Evolutionary conservation across 2,329 filamentous ascomycete genomes (phyloP), one percentile per base, ranked within the genome.

Genomic region (Diaporthe vaccinii): DNA sequence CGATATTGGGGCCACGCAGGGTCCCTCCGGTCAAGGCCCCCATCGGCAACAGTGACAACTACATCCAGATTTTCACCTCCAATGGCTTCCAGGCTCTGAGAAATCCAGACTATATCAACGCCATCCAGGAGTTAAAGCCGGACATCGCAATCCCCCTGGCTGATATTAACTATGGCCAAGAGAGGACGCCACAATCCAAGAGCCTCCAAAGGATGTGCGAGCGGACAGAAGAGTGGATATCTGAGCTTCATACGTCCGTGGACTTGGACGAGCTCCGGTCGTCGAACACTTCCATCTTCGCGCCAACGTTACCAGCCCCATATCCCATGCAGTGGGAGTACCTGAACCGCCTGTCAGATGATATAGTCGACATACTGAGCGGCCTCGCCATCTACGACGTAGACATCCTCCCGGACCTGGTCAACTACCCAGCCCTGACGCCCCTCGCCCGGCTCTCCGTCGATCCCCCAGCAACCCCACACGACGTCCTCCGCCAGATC

Each of bases 161-260:
- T 7, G 97, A 99, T 83, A 89, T 96, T 65, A 85, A 84, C 51
- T 81, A 83, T 65, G 74, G 81, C 1, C 14, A 78, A 85, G 79
- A 79, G 85, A 86, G 72, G 78, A 86, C 83, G 5, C 89, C 93
- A 0, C 90, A 92, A 3, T 85, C 89, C 14, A 98, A 97, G 84
- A 90, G 96, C 61, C 90, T 93, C 62, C 88, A 91, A 49, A 95
- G 94, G 80, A 98, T 98, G 92, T 93, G 92, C 34, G 95, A 97
- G 80, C 89, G 96, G 74, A 98, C 95, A 0, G 93, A 97, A 81
- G 89, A 90, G 51, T 98, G 95, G 95, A 87, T 96, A 25, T 89
- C 91, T 34, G 90, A 93, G 77, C 91, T 95, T 69, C 86, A 95
- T 49, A 84, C 85, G 22, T 82, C 84, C 39, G 82, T 86, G 72